Evolutionary conservation across 495 filamentous ascomycete genomes (phyloP).

Genomic region (Rostrohypoxylon terebratum): DNA sequence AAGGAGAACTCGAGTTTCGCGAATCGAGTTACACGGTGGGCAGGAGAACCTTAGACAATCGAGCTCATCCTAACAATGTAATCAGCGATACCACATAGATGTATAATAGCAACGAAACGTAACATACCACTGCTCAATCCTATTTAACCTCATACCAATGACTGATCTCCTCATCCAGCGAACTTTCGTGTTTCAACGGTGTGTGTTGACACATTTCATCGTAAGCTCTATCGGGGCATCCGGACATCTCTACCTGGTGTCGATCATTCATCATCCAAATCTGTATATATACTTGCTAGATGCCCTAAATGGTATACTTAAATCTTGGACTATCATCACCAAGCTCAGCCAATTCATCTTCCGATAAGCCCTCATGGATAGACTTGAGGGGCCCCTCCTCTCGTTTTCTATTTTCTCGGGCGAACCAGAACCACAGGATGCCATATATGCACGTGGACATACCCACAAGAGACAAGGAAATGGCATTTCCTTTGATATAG

Average conservation of each 20-base stretch:
- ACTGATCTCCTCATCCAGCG: background rate
- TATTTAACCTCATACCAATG: background rate
- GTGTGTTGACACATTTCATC: background rate
- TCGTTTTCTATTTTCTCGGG: constrained; percentile 66
- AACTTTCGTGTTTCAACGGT: background rate
- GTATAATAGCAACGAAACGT: background rate
- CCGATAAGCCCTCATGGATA: constrained; percentile 65
- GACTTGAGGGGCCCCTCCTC: constrained; percentile 64
- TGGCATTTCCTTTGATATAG: constrained; percentile 66
- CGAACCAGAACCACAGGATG: constrained; percentile 67
- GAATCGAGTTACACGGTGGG: background rate
- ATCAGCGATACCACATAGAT: background rate
- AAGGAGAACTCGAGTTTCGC: background rate
- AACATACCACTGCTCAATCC: background rate
- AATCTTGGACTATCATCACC: constrained; percentile 76
- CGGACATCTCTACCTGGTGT: background rate
- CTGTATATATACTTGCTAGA: background rate
- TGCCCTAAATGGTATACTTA: constrained; percentile 64
- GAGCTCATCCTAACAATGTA: background rate
- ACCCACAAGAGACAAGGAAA: constrained; percentile 66
- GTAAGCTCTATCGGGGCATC: background rate
- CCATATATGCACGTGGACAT: constrained; percentile 61
- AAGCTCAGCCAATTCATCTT: constrained; percentile 75
- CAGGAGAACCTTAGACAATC: background rate
- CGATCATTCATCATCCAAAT: background rate